Percentiles rank a stretch among this genome's conserved stretches.
Evolutionary conservation across 495 filamentous ascomycete genomes (phyloP).

Genomic region (Thermothielavioides terrestris): DNA sequence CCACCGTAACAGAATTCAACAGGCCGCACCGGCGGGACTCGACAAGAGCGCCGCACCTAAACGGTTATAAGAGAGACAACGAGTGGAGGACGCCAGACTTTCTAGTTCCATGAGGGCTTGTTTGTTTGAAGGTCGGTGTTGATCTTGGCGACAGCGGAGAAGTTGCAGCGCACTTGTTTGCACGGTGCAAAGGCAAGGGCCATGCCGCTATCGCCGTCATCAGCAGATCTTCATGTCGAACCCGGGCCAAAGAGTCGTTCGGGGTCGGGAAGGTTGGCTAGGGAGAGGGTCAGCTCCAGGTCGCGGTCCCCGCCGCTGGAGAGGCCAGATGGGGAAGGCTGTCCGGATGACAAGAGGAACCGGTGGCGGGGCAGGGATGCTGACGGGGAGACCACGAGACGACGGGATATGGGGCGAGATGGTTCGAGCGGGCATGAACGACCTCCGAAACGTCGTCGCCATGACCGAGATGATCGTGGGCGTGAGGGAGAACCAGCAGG

Average conservation of each 20-base stretch:
- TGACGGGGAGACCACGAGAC: slow-evolving; percentile 3
- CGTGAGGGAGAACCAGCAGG: neutral
- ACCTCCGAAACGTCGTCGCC: neutral
- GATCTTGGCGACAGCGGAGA: too few species aligned
- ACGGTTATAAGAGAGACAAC: too few species aligned
- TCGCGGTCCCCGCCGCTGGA: slow-evolving; percentile 2
- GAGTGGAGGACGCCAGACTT: too few species aligned
- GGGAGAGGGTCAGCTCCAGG: neutral
- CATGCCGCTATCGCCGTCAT: too few species aligned
- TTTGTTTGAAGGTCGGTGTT: too few species aligned
- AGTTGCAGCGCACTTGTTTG: too few species aligned
- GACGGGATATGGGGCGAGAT: neutral
- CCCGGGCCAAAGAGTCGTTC: neutral
- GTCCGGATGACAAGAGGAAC: neutral
- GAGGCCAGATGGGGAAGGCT: neutral
- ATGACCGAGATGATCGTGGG: neutral
- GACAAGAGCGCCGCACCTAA: too few species aligned
- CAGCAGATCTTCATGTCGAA: neutral
- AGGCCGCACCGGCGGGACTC: neutral
- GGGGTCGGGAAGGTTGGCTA: neutral
- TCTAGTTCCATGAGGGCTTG: too few species aligned
- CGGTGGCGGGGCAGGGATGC: slow-evolving; percentile 1
- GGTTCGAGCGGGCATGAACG: neutral
- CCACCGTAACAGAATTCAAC: neutral
- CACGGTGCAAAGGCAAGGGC: too few species aligned